Base-by-base conservation (phyloP, 2,329 filamentous ascomycete species). In the Neonectria neomacrospora region DNA sequence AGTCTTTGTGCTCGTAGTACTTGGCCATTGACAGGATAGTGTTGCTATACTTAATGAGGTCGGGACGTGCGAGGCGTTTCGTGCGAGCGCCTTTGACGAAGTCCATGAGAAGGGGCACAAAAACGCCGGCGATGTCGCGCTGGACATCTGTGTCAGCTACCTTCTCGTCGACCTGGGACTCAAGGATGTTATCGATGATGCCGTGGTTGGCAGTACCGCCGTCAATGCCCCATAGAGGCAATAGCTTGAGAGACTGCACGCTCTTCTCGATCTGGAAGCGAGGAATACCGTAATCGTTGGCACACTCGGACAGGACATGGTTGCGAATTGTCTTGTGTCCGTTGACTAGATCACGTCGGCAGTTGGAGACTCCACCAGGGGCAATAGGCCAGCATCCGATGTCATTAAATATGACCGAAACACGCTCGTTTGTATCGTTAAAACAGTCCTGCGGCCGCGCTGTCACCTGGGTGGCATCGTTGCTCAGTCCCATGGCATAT, bases 181-280 rank as follows among this genome's bases (percentile, higher is more conserved):
- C 52, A 0, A 69, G 61, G 11, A 69, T 20, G 39, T 69, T 69
- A 5, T 66, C 58, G 3, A 69, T 64, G 16, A 69, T 48, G 16
- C 67, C 67, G n/a, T 69, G 67, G 3, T 66, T 68, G 2, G 67
- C 66, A 1, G 66, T 69, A 42, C 62, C 62, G 16, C 63, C 63
- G 28, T 68, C 67, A 5, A 69, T 59, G 14, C 67, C 67, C 67
- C 67, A 69, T 2, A 69, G 67, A 32, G 67, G 67, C 11, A 69
- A 42, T 3, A 69, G 5, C 42, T 69, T 69, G 26, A 69, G 41
- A 1, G 67, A 69, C 20, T 69, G 66, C 1, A 69, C 66, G n/a
- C 63, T 69, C 55, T 65, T 69, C 63, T 69, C 67, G 8, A 69
- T 56, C 30, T 69, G 67, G 57, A 69, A 69, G 1, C 67, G 63